phyloP scores from a whole-genome alignment of 768 basidiomycete genomes.

The Hemileccinum impolitum region DNA sequence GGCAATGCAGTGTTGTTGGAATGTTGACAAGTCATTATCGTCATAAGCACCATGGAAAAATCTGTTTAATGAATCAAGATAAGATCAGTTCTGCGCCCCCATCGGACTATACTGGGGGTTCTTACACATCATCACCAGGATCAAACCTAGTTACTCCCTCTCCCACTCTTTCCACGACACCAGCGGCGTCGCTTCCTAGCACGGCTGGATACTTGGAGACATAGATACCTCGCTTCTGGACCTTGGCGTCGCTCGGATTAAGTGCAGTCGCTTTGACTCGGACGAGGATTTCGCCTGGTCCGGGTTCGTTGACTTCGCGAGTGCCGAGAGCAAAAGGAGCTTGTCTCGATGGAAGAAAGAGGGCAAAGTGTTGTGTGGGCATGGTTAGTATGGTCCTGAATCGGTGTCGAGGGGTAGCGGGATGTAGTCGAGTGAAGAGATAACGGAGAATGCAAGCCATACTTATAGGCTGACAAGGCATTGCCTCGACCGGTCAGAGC shows the following conservation, averaged over 20 bases:
- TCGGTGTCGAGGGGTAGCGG: constrained; percentile 11
- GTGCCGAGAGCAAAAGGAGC: constrained; percentile 34
- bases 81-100: constrained; percentile 22
- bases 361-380: constrained; percentile 28
- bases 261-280: constrained; percentile 45
- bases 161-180: constrained; percentile 49
- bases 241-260: constrained; percentile 55
- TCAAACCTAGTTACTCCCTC: constrained; percentile 48
- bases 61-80: constrained; percentile 25
- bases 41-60: constrained; percentile 40
- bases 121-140: constrained; percentile 53
- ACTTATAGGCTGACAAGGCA: constrained; percentile 30
- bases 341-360: constrained; percentile 32
- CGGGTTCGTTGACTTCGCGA: constrained; percentile 39
- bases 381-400: constrained; percentile 14
- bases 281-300: constrained; percentile 47
- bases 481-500: constrained; percentile 28
- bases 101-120: constrained; percentile 9
- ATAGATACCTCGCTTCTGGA: constrained; percentile 39
- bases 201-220: constrained; percentile 43
- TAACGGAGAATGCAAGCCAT: constrained; percentile 16
- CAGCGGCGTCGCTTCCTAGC: constrained; percentile 49
- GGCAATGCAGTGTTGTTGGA: constrained; percentile 45
- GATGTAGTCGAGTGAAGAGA: constrained; percentile 18
- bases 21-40: constrained; percentile 36